Base-by-base conservation (phyloP, 805 yeast species). In the Starmerella stigmatis region DNA sequence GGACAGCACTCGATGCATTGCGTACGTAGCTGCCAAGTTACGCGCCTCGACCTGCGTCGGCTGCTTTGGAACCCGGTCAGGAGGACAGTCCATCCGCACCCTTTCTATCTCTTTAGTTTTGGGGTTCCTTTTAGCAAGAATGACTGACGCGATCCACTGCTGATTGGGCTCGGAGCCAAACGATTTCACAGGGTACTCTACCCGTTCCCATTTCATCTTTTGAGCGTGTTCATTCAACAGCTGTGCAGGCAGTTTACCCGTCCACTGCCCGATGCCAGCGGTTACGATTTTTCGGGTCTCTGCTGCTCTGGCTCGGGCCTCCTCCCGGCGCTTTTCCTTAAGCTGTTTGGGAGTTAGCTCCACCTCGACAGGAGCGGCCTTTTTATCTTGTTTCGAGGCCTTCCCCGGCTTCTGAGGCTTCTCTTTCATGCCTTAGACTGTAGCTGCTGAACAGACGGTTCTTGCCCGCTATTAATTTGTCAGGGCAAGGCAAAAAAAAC, bases 221-320 rank as follows among this genome's bases (percentile, higher is more conserved):
- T 85, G 96, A 51, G 92, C 82, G 52, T 78, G 80, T 58, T 89
- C 98, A 57, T 85, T 85, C 4, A 89, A 70, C 15, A 89, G 63
- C 0, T 92, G 78, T 2, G 83, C 86, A 0, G 98, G 97, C 13
- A 89, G 68, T 57, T 89, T 89, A 1, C 98, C 98, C 0, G 96
- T 86, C 96, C 96, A 86, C 23, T 89, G 85, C 36, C 78, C 66
- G 29, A 81, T 73, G 13, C 81, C 79, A 0, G 82, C 72, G 0
- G 60, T 48, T 27, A 78, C 81, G n/a, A 71, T 63, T 31, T 53
- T 53, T 7, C 60, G 56, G 5, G 57, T 48, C 20, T 57, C 60
- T 3, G 60, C 60, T 4, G 59, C 59, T 9, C 51, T 32, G 3
- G 57, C 57, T 2, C 55, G 57, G 2, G 23, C 73, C 60, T 52